Conservation (phyloP, 179 eudicot species). For the Carnegiea gigantea region DNA sequence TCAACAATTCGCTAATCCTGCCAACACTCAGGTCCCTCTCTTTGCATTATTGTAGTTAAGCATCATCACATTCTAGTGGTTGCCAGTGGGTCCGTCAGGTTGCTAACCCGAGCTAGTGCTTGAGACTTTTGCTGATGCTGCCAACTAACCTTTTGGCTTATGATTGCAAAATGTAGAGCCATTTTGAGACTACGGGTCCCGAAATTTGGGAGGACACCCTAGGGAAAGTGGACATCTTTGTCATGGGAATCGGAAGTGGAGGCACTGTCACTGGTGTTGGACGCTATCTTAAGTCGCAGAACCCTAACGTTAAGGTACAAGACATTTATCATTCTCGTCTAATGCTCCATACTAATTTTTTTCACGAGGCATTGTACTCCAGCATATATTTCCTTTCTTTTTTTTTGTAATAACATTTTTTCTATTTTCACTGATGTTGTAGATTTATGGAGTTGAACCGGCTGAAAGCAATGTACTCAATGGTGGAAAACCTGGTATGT, state of each 20-base stretch:
- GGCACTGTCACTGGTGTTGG: slow-evolving; percentile 97
- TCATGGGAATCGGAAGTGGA: slow-evolving; percentile 98
- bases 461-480: slow-evolving; percentile 85
- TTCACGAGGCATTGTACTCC: not conserved
- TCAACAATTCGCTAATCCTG: slow-evolving; percentile 83
- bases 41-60: not conserved
- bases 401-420: not conserved
- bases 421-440: not conserved
- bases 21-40: slow-evolving; percentile 63
- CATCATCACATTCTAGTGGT: not conserved
- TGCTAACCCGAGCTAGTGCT: not conserved
- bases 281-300: slow-evolving; percentile 81
- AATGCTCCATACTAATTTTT: not conserved
- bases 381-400: not conserved
- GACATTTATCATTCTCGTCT: not conserved
- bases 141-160: not conserved
- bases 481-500: slow-evolving; percentile 94
- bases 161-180: slow-evolving; percentile 44
- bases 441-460: slow-evolving; percentile 96
- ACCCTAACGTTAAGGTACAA: slow-evolving; percentile 81
- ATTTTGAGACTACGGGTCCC: slow-evolving; percentile 97
- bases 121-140: not conserved
- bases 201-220: slow-evolving; percentile 95
- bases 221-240: slow-evolving; percentile 86
- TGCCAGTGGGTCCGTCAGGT: not conserved